Percentiles rank a stretch among this genome's conserved stretches.
phyloP scores from a whole-genome alignment of 2,329 filamentous ascomycete species.

The Alternaria ethzedia region DNA sequence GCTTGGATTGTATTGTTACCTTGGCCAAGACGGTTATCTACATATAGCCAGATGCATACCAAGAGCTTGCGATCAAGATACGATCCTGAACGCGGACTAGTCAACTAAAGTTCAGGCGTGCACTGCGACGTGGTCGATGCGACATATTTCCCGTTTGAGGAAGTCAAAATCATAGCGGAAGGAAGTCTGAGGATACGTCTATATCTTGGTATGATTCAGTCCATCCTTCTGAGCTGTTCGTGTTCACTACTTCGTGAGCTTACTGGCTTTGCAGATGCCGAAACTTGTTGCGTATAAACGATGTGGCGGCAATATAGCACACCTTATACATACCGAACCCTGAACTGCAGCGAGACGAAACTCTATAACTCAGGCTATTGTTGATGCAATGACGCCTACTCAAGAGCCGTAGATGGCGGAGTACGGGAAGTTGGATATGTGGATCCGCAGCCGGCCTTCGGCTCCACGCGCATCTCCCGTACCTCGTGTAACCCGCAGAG shows the following conservation, averaged over 20 bases:
- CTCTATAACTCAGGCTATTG: background rate
- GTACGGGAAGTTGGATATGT: conserved; percentile 11
- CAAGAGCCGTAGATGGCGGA: conserved; percentile 18
- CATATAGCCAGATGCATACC: background rate
- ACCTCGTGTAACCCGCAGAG: conserved; percentile 15
- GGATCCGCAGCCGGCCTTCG: conserved; percentile 28
- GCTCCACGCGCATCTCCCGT: conserved; percentile 26
- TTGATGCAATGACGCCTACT: background rate
- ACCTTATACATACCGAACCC: background rate
- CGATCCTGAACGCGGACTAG: background rate
- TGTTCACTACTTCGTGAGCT: background rate
- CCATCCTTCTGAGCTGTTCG: background rate
- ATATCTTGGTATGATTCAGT: background rate
- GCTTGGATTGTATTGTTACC: background rate
- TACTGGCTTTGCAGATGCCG: background rate
- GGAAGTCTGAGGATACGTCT: background rate
- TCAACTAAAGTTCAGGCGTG: background rate
- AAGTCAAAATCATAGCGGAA: background rate
- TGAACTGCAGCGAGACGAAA: background rate
- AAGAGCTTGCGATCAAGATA: background rate
- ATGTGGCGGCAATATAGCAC: background rate
- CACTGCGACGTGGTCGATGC: background rate
- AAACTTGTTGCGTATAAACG: background rate
- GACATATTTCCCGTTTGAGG: background rate
- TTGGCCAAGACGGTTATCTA: background rate